Evolutionary conservation across 148 eudicot species (phyloP), one percentile per base, ranked within the genome.

Genomic region (Bassia scoparia): DNA sequence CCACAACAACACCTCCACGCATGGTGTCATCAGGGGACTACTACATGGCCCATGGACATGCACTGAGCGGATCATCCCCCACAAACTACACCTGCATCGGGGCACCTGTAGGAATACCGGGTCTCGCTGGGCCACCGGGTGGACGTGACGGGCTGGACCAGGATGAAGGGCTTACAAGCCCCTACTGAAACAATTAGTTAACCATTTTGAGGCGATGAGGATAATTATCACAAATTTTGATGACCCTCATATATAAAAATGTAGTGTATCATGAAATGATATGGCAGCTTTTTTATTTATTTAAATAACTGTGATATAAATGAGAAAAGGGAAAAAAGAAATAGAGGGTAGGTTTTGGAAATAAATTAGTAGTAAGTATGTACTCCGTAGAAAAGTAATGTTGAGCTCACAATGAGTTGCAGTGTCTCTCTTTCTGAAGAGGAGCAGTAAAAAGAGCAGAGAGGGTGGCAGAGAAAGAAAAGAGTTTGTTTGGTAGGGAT

Each of bases 31-130:
- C 53, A 78, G 81, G 78, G 38, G 96, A 86, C 69, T 87, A 88
- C 81, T 80, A 83, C 54, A 70, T 88, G 77, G 83, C 80, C 17
- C 80, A 76, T 2, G 91, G 89, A 21, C 96, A 88, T 33, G 92
- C 73, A 12, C 78, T 84, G 71, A 64, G 86, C 6, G 82, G 80
- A 61, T 75, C 82, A 69, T 68, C 83, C 67, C 77, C 74, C 54
- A 67, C 79, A 72, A 86, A 78, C 61, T 89, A 92, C 80, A 92
- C 95, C 11, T 92, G 92, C 70, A 79, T 92, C 4, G 97, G 97
- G 14, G 97, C 92, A 0, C 95, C 92, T 0, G 88, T 92, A 5
- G 58, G 79, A 41, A 73, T 87, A 56, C 82, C 79, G 15, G 85
- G 84, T 21, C 78, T 77, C 11, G 64, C 80, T 14, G 68, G 74